Evolutionary conservation across 73 alveolate genomes (phyloP).

Genomic region (Paramecium primaurelia): DNA sequence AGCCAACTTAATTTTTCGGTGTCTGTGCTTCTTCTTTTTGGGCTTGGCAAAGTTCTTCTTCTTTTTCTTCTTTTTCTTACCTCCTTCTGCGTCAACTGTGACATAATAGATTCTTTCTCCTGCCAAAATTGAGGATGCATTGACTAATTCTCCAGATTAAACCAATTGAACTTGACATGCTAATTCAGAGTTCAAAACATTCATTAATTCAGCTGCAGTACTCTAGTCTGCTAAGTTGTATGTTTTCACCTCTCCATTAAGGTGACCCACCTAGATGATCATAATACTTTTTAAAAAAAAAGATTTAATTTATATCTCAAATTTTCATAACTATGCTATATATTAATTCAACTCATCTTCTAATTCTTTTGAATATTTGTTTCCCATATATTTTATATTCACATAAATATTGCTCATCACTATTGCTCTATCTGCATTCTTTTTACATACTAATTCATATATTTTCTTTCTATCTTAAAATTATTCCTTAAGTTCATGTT

Average conservation of each 20-base stretch:
- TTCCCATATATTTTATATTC: not conserved
- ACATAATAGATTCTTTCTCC: constrained; percentile 39
- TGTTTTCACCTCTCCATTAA: constrained; percentile 55
- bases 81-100: constrained; percentile 45
- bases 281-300: constrained; percentile 34
- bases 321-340: not conserved
- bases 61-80: constrained; percentile 60
- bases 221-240: constrained; percentile 50
- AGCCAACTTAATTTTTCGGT: constrained; percentile 72
- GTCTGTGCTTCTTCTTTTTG: constrained; percentile 62
- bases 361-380: not conserved
- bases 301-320: constrained; percentile 40
- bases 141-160: constrained; percentile 42
- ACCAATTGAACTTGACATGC: constrained; percentile 55
- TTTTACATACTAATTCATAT: not conserved
- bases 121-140: constrained; percentile 40
- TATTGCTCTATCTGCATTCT: not conserved
- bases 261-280: constrained; percentile 56
- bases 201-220: constrained; percentile 42
- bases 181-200: constrained; percentile 17
- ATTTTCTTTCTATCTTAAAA: not conserved
- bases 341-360: not conserved
- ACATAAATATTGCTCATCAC: not conserved
- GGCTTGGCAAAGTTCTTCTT: constrained; percentile 52
- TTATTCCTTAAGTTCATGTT: not conserved